These are phyloP conservation scores for Smithsoniella earleae DNA, from an alignment of 163 green algal species.

Conservation along the genomic window DNA sequence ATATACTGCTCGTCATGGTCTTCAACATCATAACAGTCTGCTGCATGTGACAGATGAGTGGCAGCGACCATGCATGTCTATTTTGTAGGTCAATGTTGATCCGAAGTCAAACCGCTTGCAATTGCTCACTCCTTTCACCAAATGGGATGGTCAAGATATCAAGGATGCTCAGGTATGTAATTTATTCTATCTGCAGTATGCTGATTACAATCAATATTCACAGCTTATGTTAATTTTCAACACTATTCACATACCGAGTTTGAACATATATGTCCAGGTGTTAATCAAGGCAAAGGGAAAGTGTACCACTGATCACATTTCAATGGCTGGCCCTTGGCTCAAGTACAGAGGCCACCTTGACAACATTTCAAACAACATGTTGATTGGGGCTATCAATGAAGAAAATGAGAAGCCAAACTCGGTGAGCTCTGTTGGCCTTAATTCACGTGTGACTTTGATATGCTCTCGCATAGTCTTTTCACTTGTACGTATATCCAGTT, in stretches of 20 bases:
- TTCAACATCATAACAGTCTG: not conserved
- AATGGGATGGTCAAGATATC: conserved; percentile 67
- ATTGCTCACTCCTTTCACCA: conserved; percentile 77
- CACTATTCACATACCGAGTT: no score
- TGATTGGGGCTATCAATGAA: conserved; percentile 80
- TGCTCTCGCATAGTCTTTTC: no score
- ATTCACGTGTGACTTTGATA: no score
- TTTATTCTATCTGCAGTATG: no score
- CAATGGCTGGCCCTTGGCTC: conserved; percentile 92
- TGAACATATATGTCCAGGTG: not conserved
- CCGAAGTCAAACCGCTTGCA: conserved; percentile 74
- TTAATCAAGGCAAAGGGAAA: conserved; percentile 78
- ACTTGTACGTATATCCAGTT: no score
- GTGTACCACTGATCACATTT: conserved; percentile 98
- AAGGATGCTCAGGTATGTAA: conserved; percentile 37
- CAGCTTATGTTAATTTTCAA: no score
- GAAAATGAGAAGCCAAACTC: conserved; percentile 80
- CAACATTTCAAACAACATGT: conserved; percentile 98
- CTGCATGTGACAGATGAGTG: not conserved
- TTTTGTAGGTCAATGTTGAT: conserved; percentile 61
- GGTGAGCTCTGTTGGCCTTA: conserved; percentile 48
- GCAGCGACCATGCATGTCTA: not conserved
- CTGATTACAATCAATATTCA: no score
- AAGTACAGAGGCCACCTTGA: conserved; percentile 95
- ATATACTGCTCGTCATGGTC: not conserved